These are phyloP conservation scores for Geranomyces variabilis DNA, from an alignment of 192 early-diverging fungal genomes.

Conservation along the genomic window DNA sequence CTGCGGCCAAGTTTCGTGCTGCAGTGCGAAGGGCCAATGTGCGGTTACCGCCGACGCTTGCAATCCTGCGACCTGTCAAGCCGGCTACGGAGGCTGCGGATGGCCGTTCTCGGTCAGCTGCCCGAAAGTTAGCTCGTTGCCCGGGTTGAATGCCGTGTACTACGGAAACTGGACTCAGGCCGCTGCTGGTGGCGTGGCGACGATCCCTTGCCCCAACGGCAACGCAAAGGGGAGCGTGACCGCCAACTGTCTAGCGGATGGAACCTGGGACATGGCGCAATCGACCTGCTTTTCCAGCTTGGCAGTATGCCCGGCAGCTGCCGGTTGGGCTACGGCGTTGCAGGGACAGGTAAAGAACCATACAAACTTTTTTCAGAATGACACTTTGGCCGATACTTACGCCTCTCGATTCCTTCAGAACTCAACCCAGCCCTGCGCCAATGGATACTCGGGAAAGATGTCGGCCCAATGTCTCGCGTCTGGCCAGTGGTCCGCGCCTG, in stretches of 20 bases:
- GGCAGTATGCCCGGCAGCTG: background rate
- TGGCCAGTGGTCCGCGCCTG: background rate
- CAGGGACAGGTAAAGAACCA: background rate
- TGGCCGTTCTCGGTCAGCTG: background rate
- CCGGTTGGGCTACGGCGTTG: background rate
- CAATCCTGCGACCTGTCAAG: background rate
- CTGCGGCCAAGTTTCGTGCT: background rate
- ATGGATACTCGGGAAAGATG: background rate
- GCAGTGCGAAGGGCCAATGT: background rate
- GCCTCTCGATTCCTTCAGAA: background rate
- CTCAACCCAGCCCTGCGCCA: slow-evolving; percentile 7
- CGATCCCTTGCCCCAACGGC: background rate
- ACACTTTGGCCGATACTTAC: no score
- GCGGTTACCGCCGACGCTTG: background rate
- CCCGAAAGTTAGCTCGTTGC: background rate
- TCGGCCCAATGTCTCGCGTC: background rate
- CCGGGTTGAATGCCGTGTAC: background rate
- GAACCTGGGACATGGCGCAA: background rate
- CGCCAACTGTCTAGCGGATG: background rate
- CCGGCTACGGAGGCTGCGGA: background rate
- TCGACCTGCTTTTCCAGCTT: background rate
- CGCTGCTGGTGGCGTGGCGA: background rate
- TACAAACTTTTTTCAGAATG: no score
- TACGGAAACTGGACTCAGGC: background rate
- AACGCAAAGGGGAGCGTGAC: background rate